Base-by-base conservation (phyloP, 2,329 filamentous ascomycete genomes). In the Drechslera avenae region DNA sequence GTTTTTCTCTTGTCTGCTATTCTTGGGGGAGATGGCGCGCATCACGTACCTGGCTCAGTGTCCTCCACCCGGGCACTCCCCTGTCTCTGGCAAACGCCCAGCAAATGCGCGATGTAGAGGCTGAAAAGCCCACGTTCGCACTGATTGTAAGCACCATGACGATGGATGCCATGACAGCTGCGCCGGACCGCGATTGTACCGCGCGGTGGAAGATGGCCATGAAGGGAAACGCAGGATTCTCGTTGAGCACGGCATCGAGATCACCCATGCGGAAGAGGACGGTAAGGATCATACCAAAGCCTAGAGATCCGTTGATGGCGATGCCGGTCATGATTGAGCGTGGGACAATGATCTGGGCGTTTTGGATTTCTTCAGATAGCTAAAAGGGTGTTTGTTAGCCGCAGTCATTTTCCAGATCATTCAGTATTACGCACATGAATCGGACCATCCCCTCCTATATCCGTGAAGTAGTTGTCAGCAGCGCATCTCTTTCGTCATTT, bases 121-220 rank as follows among this genome's bases (percentile, higher is more conserved):
- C 73, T 9, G 74, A 54, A 14, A 70, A 59, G 9, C 68, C 73
- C 12, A 75, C 60, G 5, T 66, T 70, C 2, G 69, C 66, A 21
- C 60, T 68, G 56, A 73, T 66, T 3, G 67, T 61, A 36, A 75
- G 66, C 7, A 69, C 50, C 45, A 67, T 53, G 2, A 71, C 40
- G 4, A 69, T 44, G 1, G 60, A 57, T 1, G 60, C 72, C 71
- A 84, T 78, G 6, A 76, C 73, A 5, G 76, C 78, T 2, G 79
- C 77, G 1, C 76, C 76, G 2, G 59, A 18, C 0, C 46, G 55
- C 1, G 68, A 71, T 16, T 57, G 49, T 0, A 63, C 59, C 1
- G 62, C 66, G 4, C 58, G 48, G n/a, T 59, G 56, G 39, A 84
- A 81, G 23, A 81, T 59, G 3, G 81, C 79, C 1, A 82, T 79